These are phyloP conservation scores for Nepenthes gracilis DNA, from an alignment of 148 eudicot genomes.

Conservation along the genomic window DNA sequence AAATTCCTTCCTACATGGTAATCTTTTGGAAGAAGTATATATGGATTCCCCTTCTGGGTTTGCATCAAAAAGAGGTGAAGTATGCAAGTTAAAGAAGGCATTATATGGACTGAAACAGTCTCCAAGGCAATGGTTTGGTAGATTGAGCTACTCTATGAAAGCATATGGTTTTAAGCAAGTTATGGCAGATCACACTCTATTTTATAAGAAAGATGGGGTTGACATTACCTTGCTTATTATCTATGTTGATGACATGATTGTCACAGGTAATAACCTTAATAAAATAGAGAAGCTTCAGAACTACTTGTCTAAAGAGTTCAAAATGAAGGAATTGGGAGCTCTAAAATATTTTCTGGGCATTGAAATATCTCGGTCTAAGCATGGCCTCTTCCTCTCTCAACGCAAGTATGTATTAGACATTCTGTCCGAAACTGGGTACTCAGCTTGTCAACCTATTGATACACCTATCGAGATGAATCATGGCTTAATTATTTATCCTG, in stretches of 20 bases:
- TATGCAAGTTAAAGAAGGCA: background rate
- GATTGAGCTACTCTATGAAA: background rate
- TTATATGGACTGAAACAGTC: background rate
- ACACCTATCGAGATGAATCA: background rate
- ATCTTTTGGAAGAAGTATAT: background rate
- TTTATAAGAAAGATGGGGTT: background rate
- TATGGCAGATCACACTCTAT: background rate
- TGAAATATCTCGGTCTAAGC: background rate
- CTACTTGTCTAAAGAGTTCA: background rate
- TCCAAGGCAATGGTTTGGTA: background rate
- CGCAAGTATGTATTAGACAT: background rate
- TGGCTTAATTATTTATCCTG: background rate
- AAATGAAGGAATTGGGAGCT: background rate
- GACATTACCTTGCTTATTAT: background rate
- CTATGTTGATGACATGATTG: background rate
- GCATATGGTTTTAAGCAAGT: too few relatives aligned
- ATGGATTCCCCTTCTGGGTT: background rate
- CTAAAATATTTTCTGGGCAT: background rate
- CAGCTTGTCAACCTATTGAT: background rate
- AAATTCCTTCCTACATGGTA: constrained; percentile 1
- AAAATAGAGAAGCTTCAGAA: background rate
- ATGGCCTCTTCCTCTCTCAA: background rate
- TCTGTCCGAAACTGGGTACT: background rate
- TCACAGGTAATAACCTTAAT: background rate
- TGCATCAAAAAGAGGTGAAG: background rate